phyloP scores from a whole-genome alignment of 768 basidiomycete species.

The Mycena pura region DNA sequence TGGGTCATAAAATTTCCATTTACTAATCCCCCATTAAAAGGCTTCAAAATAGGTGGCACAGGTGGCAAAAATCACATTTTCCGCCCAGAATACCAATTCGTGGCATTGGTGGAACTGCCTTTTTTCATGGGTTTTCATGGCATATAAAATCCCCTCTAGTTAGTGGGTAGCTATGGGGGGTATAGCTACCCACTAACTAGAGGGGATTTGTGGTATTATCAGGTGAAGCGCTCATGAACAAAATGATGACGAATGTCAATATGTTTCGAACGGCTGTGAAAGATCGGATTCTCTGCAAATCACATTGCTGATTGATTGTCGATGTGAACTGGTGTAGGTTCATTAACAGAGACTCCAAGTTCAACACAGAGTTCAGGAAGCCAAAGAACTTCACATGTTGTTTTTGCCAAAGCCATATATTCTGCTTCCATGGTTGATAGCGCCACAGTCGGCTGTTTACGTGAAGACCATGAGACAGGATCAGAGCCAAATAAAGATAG shows the following conservation, averaged over 20 bases:
- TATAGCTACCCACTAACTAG: too few species aligned
- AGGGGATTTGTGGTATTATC: too few species aligned
- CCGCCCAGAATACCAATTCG: too few species aligned
- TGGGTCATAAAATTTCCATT: too few species aligned
- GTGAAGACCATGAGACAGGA: conserved; percentile 41
- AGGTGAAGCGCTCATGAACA: too few species aligned
- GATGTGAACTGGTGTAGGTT: conserved; percentile 26
- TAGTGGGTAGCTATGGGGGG: too few species aligned
- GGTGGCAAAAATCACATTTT: too few species aligned
- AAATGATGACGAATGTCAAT: conserved; percentile 43
- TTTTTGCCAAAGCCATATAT: conserved; percentile 42
- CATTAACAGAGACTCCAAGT: conserved; percentile 5
- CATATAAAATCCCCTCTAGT: too few species aligned
- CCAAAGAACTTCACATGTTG: conserved; percentile 41
- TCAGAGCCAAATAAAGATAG: conserved; percentile 37
- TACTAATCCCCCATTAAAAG: too few species aligned
- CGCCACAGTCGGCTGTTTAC: conserved; percentile 45
- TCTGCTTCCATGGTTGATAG: conserved; percentile 49
- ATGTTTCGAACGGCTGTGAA: conserved; percentile 30
- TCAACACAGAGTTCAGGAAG: conserved; percentile 23
- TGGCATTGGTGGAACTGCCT: too few species aligned
- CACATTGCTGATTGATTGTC: conserved; percentile 37
- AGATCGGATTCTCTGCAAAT: conserved; percentile 9
- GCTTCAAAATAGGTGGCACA: too few species aligned
- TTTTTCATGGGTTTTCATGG: too few species aligned